Evolutionary conservation across 1,284 basidiomycete species (phyloP).

Genomic region (Phenoliferia sp.): DNA sequence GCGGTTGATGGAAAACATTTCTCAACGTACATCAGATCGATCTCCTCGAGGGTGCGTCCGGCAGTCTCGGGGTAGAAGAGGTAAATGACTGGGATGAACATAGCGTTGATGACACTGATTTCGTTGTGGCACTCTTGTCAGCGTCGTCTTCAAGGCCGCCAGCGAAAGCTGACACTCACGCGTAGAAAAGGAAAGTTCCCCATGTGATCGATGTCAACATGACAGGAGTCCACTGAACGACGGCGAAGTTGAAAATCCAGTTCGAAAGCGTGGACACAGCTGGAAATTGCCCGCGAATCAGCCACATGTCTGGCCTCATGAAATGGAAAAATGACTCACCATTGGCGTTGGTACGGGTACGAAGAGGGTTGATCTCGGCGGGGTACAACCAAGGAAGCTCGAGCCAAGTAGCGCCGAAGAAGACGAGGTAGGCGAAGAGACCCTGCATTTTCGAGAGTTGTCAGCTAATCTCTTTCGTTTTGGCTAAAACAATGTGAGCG

Average conservation of each 20-base stretch:
- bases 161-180: not conserved
- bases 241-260: slow-evolving; percentile 22
- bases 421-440: slow-evolving; percentile 49
- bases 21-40: slow-evolving; percentile 27
- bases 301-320: too few relatives aligned
- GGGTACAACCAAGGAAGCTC: slow-evolving; percentile 35
- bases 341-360: slow-evolving; percentile 52
- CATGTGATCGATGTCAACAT: slow-evolving; percentile 24
- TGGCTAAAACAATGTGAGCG: too few relatives aligned
- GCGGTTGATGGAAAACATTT: not conserved
- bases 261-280: slow-evolving; percentile 52
- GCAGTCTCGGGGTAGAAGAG: slow-evolving; percentile 24
- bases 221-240: slow-evolving; percentile 32
- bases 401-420: slow-evolving; percentile 49
- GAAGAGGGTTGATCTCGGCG: slow-evolving; percentile 52
- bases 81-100: slow-evolving; percentile 31
- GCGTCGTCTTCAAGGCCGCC: too few relatives aligned
- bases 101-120: slow-evolving; percentile 16
- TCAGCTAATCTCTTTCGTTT: too few relatives aligned
- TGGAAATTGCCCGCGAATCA: too few relatives aligned
- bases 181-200: slow-evolving; percentile 30
- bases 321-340: too few relatives aligned
- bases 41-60: slow-evolving; percentile 31
- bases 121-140: not conserved
- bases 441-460: too few relatives aligned